phyloP scores from a whole-genome alignment of 371 early-diverging fungal genomes.

The Mucor indicus region DNA sequence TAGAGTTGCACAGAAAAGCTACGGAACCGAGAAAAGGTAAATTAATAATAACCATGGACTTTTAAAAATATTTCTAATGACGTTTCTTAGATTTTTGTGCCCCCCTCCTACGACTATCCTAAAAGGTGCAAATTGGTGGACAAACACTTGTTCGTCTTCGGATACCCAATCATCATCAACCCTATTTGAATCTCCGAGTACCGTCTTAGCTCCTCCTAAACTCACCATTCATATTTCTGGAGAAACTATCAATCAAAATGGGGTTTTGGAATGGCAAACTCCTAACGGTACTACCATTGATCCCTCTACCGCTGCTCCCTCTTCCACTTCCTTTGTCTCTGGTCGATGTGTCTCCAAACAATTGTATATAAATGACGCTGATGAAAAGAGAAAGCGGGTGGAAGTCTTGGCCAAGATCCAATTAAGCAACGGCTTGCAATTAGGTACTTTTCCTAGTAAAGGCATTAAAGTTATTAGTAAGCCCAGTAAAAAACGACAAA shows the following conservation, averaged over 20 bases:
- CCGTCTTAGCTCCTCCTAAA: constrained; percentile 27
- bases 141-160: constrained; percentile 47
- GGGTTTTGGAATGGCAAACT: constrained; percentile 45
- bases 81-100: constrained; percentile 68
- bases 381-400: constrained; percentile 79
- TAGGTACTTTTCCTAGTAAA: constrained; percentile 73
- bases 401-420: constrained; percentile 72
- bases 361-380: constrained; percentile 81
- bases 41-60: constrained; percentile 40
- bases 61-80: too few relatives aligned
- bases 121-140: constrained; percentile 70
- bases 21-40: constrained; percentile 80
- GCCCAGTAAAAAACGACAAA: constrained; percentile 83
- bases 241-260: constrained; percentile 38
- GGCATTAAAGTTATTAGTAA: constrained; percentile 86
- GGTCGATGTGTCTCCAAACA: constrained; percentile 81
- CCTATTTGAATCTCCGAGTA: constrained; percentile 55
- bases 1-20: constrained; percentile 83
- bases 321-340: constrained; percentile 24
- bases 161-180: constrained; percentile 81
- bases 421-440: constrained; percentile 57
- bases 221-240: constrained; percentile 48
- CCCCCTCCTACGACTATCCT: constrained; percentile 82
- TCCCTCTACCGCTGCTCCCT: constrained; percentile 21
- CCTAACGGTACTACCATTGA: constrained; percentile 27